Evolutionary conservation across 2,329 filamentous ascomycete species (phyloP), one percentile per base, ranked within the genome.

Genomic region (Tympanopsis confertula): DNA sequence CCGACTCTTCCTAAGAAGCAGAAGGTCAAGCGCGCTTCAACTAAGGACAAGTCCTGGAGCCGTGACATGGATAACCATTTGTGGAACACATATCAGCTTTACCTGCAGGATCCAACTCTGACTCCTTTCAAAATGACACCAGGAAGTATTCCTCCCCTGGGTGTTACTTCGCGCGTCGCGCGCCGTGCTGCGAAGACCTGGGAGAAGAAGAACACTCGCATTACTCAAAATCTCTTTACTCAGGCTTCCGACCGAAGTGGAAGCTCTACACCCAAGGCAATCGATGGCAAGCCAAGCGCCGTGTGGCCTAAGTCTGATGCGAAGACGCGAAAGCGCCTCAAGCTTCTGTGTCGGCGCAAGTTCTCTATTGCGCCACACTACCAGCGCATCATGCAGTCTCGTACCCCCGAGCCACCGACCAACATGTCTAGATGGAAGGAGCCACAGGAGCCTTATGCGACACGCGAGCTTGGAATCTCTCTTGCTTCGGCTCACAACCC

Each of bases 111-210:
- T 51, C 76, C 76, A 15, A 74, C 70, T 3, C 67, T 79, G 35
- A 81, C 76, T 1, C 76, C 76, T 0, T 80, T 80, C 63, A 80
- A 80, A 50, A 76, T 74, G 57, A 64, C 78, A 1, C 76, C 75
- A 2, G 75, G 76, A 36, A 74, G 70, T 32, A 65, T 71, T 22
- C 76, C 76, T 26, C 76, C 76, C 10, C 66, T 79, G 37, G 76
- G 76, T 14, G 72, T 80, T 19, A 79, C 75, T 45, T 68, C 75
- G 47, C 69, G 74, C 40, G 74, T 81, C 24, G 71, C 74, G 4
- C 65, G 73, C 36, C 68, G 74, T 51, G 76, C 76, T 20, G 71
- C 69, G 50, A 69, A 66, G 48, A 74, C 67, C 3, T 81, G 76
- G 76, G 65, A 67, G 45, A 62, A 61, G 33, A 57, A 61, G 19